phyloP scores from a whole-genome alignment of 75 land plant species.

The Isoetes taiwanensis region DNA sequence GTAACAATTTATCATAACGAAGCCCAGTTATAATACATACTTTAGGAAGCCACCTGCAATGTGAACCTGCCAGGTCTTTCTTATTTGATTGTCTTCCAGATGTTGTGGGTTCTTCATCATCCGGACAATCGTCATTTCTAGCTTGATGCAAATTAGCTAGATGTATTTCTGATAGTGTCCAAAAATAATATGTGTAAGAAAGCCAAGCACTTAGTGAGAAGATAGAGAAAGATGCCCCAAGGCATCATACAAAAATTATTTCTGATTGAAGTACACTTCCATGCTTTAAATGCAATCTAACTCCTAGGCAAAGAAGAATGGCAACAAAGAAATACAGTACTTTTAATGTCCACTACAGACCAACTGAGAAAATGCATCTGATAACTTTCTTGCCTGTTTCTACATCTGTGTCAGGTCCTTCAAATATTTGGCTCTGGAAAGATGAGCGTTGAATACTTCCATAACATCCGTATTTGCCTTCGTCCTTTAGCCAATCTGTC shows the following conservation, averaged over 20 bases:
- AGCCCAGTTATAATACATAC: background rate
- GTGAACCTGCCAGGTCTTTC: background rate
- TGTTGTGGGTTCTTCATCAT: constrained; percentile 75
- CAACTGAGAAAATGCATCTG: background rate
- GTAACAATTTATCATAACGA: background rate
- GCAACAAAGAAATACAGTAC: background rate
- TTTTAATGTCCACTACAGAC: background rate
- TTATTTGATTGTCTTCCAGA: constrained; percentile 48
- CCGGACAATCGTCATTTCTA: constrained; percentile 42
- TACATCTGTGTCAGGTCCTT: constrained; percentile 90
- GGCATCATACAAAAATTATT: background rate
- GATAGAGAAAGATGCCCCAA: background rate
- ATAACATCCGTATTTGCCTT: constrained; percentile 83
- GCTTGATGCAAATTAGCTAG: constrained; percentile 44
- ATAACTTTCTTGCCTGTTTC: constrained; percentile 54
- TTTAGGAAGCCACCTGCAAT: constrained; percentile 10
- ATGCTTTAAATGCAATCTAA: background rate
- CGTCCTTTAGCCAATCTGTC: constrained; percentile 89
- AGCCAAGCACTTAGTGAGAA: background rate
- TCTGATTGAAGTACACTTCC: background rate
- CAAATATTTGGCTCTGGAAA: constrained; percentile 70
- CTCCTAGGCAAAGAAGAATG: background rate
- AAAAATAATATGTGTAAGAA: too few relatives aligned
- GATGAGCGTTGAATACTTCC: constrained; percentile 35
- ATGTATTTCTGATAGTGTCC: constrained; percentile 40